A percentile compares a stretch with the other conserved stretches of the same genome.
These are phyloP conservation scores for Aspergillus sp. DNA, from an alignment of 2,329 filamentous ascomycete genomes.

Conservation along the genomic window DNA sequence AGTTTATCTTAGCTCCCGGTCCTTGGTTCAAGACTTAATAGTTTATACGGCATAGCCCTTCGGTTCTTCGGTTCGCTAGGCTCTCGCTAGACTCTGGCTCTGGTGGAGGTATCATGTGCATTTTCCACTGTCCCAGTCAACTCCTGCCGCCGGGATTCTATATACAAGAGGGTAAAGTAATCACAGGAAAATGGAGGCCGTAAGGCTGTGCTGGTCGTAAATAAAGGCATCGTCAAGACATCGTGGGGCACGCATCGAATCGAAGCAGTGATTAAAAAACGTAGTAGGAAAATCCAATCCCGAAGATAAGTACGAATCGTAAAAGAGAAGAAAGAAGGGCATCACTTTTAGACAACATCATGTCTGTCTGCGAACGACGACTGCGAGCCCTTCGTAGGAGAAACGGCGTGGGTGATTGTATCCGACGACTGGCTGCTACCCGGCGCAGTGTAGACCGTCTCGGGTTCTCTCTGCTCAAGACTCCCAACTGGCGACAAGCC, in stretches of 20 bases:
- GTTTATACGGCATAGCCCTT: too few species aligned
- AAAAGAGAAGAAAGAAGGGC: not conserved
- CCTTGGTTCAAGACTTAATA: too few species aligned
- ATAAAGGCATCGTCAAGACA: not conserved
- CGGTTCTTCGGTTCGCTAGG: too few species aligned
- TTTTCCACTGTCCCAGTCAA: too few species aligned
- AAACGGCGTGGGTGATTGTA: not conserved
- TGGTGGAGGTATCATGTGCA: too few species aligned
- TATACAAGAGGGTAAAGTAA: too few species aligned
- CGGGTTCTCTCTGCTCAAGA: slow-evolving; percentile 12
- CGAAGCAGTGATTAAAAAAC: not conserved
- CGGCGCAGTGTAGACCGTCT: slow-evolving; percentile 12
- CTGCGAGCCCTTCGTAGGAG: not conserved
- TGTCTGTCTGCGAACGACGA: not conserved
- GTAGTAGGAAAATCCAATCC: not conserved
- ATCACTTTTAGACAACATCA: not conserved
- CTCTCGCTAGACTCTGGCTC: too few species aligned
- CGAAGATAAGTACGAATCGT: not conserved
- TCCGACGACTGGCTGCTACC: slow-evolving; percentile 12
- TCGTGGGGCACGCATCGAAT: not conserved
- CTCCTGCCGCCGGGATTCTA: too few species aligned
- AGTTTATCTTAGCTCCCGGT: too few species aligned
- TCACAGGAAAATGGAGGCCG: too few species aligned
- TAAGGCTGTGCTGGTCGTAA: not conserved
- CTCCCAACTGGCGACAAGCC: slow-evolving; percentile 7